These are phyloP conservation scores for Calophaca sinica DNA, from an alignment of 306 rosid species.

Conservation along the genomic window DNA sequence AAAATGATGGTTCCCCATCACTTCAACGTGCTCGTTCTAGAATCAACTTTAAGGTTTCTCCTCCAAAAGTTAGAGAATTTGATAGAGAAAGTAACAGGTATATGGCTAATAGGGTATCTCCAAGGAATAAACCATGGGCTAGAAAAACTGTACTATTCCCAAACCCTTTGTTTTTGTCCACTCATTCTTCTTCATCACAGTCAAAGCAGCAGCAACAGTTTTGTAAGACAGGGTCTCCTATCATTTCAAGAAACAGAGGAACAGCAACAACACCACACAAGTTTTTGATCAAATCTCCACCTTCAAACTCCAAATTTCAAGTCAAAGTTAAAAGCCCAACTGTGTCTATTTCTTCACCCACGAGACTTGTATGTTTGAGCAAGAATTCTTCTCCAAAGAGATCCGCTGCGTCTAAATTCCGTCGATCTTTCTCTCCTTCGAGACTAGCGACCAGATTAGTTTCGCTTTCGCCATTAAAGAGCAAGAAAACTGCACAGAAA, in stretches of 20 bases:
- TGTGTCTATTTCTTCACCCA: conserved; percentile 66
- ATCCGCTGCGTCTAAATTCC: conserved; percentile 68
- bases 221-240: conserved; percentile 78
- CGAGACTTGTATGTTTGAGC: conserved; percentile 47
- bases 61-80: conserved; percentile 70
- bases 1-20: conserved; percentile 52
- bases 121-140: conserved; percentile 86
- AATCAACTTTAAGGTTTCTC: conserved; percentile 88
- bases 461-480: conserved; percentile 87
- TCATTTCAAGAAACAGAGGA: conserved; percentile 65
- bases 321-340: conserved; percentile 66
- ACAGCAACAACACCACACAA: conserved; percentile 72
- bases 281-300: conserved; percentile 84
- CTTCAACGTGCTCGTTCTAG: conserved; percentile 82
- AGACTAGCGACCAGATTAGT: conserved; percentile 80
- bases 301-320: conserved; percentile 69
- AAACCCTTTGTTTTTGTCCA: conserved; percentile 82
- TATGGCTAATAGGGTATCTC: conserved; percentile 82
- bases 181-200: conserved; percentile 52
- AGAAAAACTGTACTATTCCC: conserved; percentile 90
- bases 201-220: conserved; percentile 67
- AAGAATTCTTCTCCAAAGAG: conserved; percentile 68
- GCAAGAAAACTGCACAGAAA: conserved; percentile 61
- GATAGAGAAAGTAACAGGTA: conserved; percentile 65
- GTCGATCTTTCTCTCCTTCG: conserved; percentile 89